Base-by-base conservation (phyloP, 75 land plant species). In the Picea sitchensis region DNA sequence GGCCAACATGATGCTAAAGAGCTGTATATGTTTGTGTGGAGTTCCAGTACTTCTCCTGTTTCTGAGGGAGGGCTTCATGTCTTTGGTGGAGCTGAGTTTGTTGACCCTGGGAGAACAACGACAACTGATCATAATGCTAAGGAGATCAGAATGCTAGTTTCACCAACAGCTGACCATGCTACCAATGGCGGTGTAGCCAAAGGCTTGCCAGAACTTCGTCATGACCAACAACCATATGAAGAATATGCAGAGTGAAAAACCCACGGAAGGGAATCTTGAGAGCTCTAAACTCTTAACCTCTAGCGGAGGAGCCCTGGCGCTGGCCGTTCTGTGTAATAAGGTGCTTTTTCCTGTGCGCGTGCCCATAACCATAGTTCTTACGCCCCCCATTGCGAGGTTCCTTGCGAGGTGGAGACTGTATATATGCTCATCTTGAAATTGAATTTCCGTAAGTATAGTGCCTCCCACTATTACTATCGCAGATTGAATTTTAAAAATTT, bases 21-120 rank as follows among this genome's bases (percentile, higher is more conserved):
- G 87, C 87, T 96, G 11, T 97, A 96, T 84, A 96, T 94, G 98
- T 94, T 96, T 60, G 98, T 96, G 60, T 96, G 98, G 98, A 94
- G 98, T 82, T 95, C 98, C 2, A 94, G 87, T 72, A 86, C 92
- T 0, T 95, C 98, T 14, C 96, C 98, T n/a, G 88, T 93, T 11
- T 91, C 93, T 5, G 90, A 81, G 23, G 88, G 87, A 58, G 98
- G 96, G 7, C 80, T 88, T 12, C 91, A 87, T 36, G 91, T 85
- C 3, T 86, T 93, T 68, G 92, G 89, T 57, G 91, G 85, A 56
- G 60, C 58, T 63, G 75, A 83, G 36, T 77, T 41, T 47, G 12
- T 73, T 38, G 82, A 79, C 0, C 14, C 83, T 11, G 64, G 20
- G 4, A 62, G 64, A 62, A 31, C 51, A 12, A 38, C 41, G 12